These are phyloP conservation scores for Closterium sp. DNA, from an alignment of 139 green algal genomes.

Conservation along the genomic window DNA sequence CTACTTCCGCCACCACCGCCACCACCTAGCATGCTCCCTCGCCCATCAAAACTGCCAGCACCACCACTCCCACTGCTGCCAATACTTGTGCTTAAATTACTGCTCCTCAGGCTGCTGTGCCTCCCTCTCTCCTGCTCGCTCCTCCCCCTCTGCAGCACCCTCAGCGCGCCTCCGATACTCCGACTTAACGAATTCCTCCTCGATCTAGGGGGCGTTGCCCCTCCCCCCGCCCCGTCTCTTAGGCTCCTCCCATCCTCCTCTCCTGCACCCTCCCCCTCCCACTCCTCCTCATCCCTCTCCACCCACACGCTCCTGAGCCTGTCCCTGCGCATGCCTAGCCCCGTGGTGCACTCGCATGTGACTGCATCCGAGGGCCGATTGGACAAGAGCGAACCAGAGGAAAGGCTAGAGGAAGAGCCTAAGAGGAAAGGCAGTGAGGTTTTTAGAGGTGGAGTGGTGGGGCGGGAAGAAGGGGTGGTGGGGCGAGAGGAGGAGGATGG, in stretches of 20 bases:
- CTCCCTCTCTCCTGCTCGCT: not conserved
- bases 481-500: not conserved
- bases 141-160: not conserved
- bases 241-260: not conserved
- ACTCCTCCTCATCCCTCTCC: not conserved
- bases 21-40: not conserved
- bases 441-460: not conserved
- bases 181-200: not conserved
- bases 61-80: not conserved
- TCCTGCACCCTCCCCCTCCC: not conserved
- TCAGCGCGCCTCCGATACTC: not conserved
- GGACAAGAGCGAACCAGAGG: not conserved
- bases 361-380: not conserved
- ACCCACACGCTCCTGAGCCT: not conserved
- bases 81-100: not conserved
- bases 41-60: not conserved
- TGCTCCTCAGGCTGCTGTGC: not conserved
- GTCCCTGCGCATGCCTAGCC: not conserved
- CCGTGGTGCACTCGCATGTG: not conserved
- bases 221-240: not conserved
- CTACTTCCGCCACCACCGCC: not conserved
- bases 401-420: not conserved
- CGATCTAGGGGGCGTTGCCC: not conserved
- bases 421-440: not conserved
- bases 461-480: not conserved